Evolutionary conservation across 2,329 filamentous ascomycete genomes (phyloP).

Genomic region (Tolypocladium paradoxum): DNA sequence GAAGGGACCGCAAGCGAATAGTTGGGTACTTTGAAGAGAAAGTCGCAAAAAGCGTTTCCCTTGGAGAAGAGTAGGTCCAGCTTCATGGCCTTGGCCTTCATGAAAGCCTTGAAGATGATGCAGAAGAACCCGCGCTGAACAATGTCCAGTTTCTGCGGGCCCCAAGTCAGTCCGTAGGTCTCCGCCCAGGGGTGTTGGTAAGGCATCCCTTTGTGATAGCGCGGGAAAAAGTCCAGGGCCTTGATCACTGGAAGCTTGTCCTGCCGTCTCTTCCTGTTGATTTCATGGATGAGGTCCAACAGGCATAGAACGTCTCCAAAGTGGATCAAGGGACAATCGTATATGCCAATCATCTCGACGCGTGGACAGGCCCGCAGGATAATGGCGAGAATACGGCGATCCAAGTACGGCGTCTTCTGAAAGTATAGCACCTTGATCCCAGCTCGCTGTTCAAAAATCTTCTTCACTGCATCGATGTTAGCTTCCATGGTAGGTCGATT

Average conservation of each 20-base stretch:
- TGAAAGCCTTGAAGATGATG: constrained; percentile 21
- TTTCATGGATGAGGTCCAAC: constrained; percentile 23
- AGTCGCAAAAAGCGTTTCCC: constrained; percentile 18
- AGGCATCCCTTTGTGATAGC: constrained; percentile 17
- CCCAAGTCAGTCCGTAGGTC: constrained; percentile 21
- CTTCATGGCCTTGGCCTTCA: constrained; percentile 20
- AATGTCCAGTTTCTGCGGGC: constrained; percentile 9
- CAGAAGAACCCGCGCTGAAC: constrained; percentile 22
- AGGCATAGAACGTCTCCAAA: constrained; percentile 23
- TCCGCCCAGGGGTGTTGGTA: constrained; percentile 4
- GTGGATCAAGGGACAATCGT: constrained; percentile 25
- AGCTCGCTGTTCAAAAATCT: constrained; percentile 9
- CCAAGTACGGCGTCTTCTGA: constrained; percentile 18
- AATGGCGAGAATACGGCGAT: constrained; percentile 22
- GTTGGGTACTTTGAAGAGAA: constrained; percentile 17
- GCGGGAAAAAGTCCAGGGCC: constrained; percentile 23
- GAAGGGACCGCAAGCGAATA: constrained; percentile 14
- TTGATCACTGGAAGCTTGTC: constrained; percentile 8
- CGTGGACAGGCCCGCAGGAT: constrained; percentile 20
- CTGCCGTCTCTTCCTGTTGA: constrained; percentile 16
- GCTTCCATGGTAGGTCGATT: background rate
- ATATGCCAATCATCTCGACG: constrained; percentile 23
- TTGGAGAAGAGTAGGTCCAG: constrained; percentile 19
- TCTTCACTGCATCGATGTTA: constrained; percentile 13
- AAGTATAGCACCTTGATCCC: constrained; percentile 17